Evolutionary conservation across 1,284 basidiomycete species (phyloP), one percentile per base, ranked within the genome.

Genomic region (Melampsora americana): DNA sequence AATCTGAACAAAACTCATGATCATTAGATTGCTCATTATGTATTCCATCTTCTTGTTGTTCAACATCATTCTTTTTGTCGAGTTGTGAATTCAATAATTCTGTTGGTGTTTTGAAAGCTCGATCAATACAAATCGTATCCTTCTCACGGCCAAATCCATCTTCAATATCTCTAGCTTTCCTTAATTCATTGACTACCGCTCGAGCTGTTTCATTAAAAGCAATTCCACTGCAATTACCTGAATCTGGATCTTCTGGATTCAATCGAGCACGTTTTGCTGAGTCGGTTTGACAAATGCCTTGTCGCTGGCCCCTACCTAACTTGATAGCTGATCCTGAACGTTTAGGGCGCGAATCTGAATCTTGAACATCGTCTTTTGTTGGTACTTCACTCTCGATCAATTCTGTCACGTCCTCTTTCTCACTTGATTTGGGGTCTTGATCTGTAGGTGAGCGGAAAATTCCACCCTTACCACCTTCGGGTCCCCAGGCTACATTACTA

Each of bases 401-500:
- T 39, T 65, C 46, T 6, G 48, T 35, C 32, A 53, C 56, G 11
- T 67, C 69, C 32, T 16, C 16, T 30, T 1, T 20, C 1, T 64
- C 20, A 11, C 28, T 30, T n/a, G 61, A 30, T 64, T 30, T n/a
- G 11, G n/a, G n/a, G 0, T n/a, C 44, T 12, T 62, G 48, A 14
- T 35, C 28, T 30, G 61, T n/a, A 9, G 61, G 12, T 12, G 64
- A 50, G 12, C 71, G 56, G 30, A 79, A 81, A 7, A 82, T 78
- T 0, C 93, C 93, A n/a, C 90, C 90, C 82, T 88, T 89, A 2
- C 92, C 93, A 1, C 91, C 83, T 5, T 86, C 86, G 23, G 86
- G 82, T 32, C 93, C 93, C 94, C 94, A 97, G 48, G 95, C 92
- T 35, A 86, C 86, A 26, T 85, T 82, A 77, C 90, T 89, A 44